Conservation (phyloP, 805 yeast species). For the Starmerella apicola region DNA sequence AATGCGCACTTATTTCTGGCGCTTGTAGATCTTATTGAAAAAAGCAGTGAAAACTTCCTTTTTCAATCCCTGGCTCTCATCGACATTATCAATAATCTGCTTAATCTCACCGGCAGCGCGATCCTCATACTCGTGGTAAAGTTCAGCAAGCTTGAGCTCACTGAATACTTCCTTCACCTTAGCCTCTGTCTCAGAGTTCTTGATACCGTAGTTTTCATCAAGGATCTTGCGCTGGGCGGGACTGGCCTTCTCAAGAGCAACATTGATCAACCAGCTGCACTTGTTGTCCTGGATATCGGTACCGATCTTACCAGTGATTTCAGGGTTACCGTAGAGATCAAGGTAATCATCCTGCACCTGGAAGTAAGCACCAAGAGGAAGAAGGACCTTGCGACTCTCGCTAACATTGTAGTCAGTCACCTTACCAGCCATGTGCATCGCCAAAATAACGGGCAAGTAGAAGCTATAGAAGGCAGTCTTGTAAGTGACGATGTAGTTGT, state of each 20-base stretch:
- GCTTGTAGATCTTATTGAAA: conserved; percentile 83
- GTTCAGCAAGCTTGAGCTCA: conserved; percentile 56
- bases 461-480: conserved; percentile 97
- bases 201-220: conserved; percentile 84
- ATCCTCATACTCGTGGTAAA: conserved; percentile 78
- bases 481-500: conserved; percentile 87
- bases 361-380: conserved; percentile 96
- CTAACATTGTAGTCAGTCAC: conserved; percentile 58
- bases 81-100: conserved; percentile 53
- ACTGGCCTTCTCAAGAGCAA: conserved; percentile 66
- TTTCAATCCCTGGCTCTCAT: conserved; percentile 90
- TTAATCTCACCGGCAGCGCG: conserved; percentile 51
- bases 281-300: conserved; percentile 97
- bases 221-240: conserved; percentile 72
- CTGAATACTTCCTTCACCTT: conserved; percentile 59
- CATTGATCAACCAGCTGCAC: conserved; percentile 95
- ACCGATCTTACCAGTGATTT: conserved; percentile 95
- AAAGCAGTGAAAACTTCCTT: conserved; percentile 72
- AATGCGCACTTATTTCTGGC: conserved; percentile 65
- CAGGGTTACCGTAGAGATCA: conserved; percentile 96
- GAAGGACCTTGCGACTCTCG: conserved; percentile 76
- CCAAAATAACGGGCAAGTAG: conserved; percentile 93
- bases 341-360: conserved; percentile 96
- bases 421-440: conserved; percentile 85
- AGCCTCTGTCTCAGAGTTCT: conserved; percentile 55